phyloP scores from a whole-genome alignment of 2,329 filamentous ascomycete species.

The Dissoconium aciculare region DNA sequence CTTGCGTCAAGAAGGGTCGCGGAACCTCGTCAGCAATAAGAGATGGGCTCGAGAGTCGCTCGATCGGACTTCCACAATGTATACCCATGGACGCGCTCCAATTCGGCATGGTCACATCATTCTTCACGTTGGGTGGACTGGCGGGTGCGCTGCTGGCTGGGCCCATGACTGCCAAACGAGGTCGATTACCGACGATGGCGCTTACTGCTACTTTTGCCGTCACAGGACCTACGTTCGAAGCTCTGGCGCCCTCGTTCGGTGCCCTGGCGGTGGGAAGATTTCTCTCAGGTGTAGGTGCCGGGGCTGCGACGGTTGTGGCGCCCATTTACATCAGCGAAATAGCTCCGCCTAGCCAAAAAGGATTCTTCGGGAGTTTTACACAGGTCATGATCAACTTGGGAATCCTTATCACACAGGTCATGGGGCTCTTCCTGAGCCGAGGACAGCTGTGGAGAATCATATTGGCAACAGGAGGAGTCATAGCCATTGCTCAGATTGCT shows the following conservation, averaged over 20 bases:
- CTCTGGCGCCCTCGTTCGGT: slow-evolving; percentile 51
- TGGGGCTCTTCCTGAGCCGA: slow-evolving; percentile 78
- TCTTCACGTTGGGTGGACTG: slow-evolving; percentile 82
- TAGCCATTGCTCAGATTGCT: slow-evolving; percentile 52
- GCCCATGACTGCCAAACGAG: slow-evolving; percentile 60
- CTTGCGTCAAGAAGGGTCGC: slow-evolving; percentile 51
- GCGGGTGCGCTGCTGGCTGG: slow-evolving; percentile 68
- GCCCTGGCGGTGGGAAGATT: slow-evolving; percentile 61
- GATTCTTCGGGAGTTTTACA: slow-evolving; percentile 68
- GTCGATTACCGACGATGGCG: slow-evolving; percentile 62
- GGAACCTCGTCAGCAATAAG: slow-evolving; percentile 5
- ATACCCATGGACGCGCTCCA: slow-evolving; percentile 72
- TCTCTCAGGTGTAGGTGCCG: slow-evolving; percentile 68
- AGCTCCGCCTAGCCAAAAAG: slow-evolving; percentile 46
- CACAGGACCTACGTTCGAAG: slow-evolving; percentile 60
- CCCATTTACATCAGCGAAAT: slow-evolving; percentile 92
- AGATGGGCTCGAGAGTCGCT: slow-evolving; percentile 1
- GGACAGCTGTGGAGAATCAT: slow-evolving; percentile 72
- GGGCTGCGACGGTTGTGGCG: slow-evolving; percentile 80
- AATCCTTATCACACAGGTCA: slow-evolving; percentile 65
- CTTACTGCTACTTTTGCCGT: slow-evolving; percentile 63
- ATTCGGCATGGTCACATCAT: slow-evolving; percentile 75
- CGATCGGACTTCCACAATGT: slow-evolving; percentile 48
- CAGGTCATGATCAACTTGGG: slow-evolving; percentile 84
- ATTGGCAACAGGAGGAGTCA: slow-evolving; percentile 53